These are phyloP conservation scores for Drosera capensis DNA, from an alignment of 148 eudicot genomes.

Conservation along the genomic window DNA sequence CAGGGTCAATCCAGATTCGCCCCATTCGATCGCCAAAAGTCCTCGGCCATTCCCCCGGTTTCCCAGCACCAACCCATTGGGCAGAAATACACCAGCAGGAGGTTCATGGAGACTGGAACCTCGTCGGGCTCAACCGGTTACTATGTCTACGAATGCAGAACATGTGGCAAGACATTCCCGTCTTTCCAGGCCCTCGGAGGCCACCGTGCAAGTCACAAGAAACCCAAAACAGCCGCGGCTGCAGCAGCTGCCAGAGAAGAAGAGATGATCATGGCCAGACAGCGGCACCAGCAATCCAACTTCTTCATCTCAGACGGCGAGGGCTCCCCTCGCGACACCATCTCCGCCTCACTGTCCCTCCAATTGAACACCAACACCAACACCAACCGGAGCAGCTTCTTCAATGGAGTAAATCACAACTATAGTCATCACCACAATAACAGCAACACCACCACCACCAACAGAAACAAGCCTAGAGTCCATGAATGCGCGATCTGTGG, in stretches of 20 bases:
- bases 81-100: not conserved
- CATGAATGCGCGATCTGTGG: constrained; percentile 56
- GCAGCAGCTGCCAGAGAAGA: too few relatives aligned
- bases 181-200: not conserved
- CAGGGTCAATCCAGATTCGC: constrained; percentile 1
- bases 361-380: constrained; percentile 11
- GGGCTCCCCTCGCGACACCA: not conserved
- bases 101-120: not conserved
- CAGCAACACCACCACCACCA: not conserved
- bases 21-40: not conserved
- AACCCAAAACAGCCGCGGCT: constrained; percentile 19
- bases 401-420: not conserved
- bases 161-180: not conserved
- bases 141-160: not conserved
- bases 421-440: not conserved
- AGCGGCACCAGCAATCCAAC: not conserved
- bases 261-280: too few relatives aligned
- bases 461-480: constrained; percentile 14
- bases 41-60: too few relatives aligned
- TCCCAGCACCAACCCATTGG: not conserved
- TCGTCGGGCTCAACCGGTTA: not conserved
- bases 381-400: too few relatives aligned
- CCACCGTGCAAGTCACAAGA: constrained; percentile 23
- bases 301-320: constrained; percentile 11
- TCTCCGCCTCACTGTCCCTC: constrained; percentile 3